phyloP scores from a whole-genome alignment of 176 grass and related monocot genomes.

The Poa pratensis region DNA sequence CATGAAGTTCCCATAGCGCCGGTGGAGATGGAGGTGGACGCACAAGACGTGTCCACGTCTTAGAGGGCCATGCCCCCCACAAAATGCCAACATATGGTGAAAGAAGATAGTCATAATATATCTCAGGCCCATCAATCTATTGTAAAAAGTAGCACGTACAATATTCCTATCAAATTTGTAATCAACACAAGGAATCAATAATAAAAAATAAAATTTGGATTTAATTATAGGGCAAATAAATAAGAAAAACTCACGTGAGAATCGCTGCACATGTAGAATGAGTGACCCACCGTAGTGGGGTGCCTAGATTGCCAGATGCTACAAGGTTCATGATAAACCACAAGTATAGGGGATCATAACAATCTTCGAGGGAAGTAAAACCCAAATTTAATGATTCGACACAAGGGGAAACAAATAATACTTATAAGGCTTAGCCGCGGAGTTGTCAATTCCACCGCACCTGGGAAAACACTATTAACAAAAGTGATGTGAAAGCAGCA shows the following conservation, averaged over 20 bases:
- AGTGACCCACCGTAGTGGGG: neutral
- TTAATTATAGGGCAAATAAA: too few species aligned
- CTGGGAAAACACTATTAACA: too few species aligned
- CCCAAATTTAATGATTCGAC: too few species aligned
- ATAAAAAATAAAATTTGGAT: neutral
- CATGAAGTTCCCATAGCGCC: neutral
- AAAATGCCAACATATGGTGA: too few species aligned
- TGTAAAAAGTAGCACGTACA: neutral
- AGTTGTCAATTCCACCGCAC: too few species aligned
- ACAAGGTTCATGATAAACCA: too few species aligned
- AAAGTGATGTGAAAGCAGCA: too few species aligned
- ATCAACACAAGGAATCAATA: neutral
- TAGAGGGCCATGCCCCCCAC: neutral
- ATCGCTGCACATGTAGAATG: neutral
- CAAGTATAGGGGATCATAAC: too few species aligned
- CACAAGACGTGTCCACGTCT: neutral
- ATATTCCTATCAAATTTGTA: neutral
- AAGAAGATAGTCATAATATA: neutral
- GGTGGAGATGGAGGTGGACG: neutral
- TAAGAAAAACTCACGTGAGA: neutral
- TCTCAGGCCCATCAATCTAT: neutral
- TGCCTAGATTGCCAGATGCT: neutral
- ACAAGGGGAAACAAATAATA: too few species aligned
- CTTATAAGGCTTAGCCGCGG: too few species aligned
- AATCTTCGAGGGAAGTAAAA: too few species aligned